A percentile compares a stretch with the other conserved stretches of the same genome.
Evolutionary conservation across 2,329 filamentous ascomycete genomes (phyloP).

Genomic region (Fusarium coicis): DNA sequence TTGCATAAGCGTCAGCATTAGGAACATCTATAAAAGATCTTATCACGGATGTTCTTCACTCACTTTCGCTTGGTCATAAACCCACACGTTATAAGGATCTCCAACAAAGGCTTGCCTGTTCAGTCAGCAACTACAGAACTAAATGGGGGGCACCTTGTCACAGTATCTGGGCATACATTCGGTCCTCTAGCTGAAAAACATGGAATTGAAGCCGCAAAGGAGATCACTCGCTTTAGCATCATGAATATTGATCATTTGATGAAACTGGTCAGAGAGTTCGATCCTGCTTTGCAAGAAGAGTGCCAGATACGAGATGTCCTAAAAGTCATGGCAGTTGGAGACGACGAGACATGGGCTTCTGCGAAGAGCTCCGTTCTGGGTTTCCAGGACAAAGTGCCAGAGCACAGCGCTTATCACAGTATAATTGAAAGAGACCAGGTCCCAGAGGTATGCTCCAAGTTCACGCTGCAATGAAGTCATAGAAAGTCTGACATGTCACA

Average conservation of each 20-base stretch:
- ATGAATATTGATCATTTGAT: conserved; percentile 6
- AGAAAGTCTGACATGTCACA: not conserved
- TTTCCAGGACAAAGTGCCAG: not conserved
- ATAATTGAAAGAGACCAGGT: not conserved
- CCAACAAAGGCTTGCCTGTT: conserved; percentile 67
- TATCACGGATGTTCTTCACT: not conserved
- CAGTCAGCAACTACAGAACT: not conserved
- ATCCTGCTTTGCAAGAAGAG: not conserved
- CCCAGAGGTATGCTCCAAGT: not conserved
- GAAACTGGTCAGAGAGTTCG: not conserved
- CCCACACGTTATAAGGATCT: conserved; percentile 75
- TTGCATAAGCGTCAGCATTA: conserved; percentile 40
- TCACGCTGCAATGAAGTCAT: no score
- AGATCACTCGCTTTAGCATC: conserved; percentile 27
- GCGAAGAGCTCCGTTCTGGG: not conserved
- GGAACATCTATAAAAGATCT: accelerated
- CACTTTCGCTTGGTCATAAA: conserved; percentile 68
- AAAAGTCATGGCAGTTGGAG: conserved; percentile 13
- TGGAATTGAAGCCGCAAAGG: conserved; percentile 9
- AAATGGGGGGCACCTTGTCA: conserved; percentile 44
- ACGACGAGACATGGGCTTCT: not conserved
- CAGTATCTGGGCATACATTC: conserved; percentile 39
- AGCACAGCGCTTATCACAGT: not conserved
- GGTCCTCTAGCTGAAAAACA: conserved; percentile 36
- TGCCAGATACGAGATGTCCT: conserved; percentile 3